Evolutionary conservation across 2,329 filamentous ascomycete species (phyloP).

Genomic region (Scedosporium boydii): DNA sequence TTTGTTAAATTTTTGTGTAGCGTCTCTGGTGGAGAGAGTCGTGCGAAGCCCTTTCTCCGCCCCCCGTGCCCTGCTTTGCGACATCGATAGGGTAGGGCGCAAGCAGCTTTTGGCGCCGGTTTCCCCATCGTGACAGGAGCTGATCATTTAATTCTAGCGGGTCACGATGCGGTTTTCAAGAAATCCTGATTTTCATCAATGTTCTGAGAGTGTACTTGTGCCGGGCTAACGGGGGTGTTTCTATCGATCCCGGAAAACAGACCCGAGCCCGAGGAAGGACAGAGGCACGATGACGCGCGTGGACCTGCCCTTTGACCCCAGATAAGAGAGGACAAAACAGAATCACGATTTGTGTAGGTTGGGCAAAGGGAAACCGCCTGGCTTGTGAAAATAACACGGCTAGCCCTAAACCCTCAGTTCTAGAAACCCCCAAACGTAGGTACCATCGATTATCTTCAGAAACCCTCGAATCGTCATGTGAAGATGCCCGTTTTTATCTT

Average conservation of each 20-base stretch:
- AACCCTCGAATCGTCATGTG: no score
- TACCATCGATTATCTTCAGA: no score
- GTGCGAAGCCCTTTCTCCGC: neutral
- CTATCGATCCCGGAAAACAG: neutral
- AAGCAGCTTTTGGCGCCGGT: neutral
- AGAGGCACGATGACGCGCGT: neutral
- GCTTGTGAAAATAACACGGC: neutral
- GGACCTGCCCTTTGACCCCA: neutral
- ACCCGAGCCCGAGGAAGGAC: neutral
- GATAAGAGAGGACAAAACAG: neutral
- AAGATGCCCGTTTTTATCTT: no score
- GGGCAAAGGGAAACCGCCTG: neutral
- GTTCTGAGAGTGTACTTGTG: neutral
- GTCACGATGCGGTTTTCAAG: neutral
- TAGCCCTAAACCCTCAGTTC: neutral
- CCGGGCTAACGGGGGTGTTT: neutral
- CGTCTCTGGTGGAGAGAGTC: neutral
- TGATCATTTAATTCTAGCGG: no score
- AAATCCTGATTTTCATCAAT: neutral
- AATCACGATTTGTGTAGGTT: neutral
- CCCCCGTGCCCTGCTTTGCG: conserved; percentile 1
- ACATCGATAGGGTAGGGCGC: neutral
- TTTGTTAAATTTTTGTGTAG: neutral
- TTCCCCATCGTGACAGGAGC: no score
- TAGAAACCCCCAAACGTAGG: no score